These are phyloP conservation scores for Cryptococcus sp. DNA, from an alignment of 1,284 basidiomycete species.

Conservation along the genomic window DNA sequence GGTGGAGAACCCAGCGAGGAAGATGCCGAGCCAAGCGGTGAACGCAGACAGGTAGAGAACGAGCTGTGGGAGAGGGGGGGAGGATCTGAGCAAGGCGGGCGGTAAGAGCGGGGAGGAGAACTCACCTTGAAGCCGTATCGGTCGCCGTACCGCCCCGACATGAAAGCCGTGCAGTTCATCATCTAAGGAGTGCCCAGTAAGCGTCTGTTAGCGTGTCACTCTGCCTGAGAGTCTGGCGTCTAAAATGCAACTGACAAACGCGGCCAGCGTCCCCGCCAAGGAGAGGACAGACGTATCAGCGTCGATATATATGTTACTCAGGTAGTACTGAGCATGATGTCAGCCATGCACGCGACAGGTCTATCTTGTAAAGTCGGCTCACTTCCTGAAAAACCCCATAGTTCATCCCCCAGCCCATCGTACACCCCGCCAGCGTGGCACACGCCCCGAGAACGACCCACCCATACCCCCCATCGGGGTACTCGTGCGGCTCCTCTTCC, in stretches of 20 bases:
- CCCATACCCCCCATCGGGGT: conserved; percentile 40
- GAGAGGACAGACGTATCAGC: conserved; percentile 23
- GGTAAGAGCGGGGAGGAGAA: background rate
- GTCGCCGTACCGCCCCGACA: conserved; percentile 29
- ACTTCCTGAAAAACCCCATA: conserved; percentile 37
- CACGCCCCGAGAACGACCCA: conserved; percentile 40
- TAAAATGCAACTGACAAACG: conserved; percentile 25
- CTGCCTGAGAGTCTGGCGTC: background rate
- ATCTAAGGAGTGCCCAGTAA: conserved; percentile 1
- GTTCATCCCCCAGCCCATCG: conserved; percentile 30
- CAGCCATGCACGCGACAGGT: background rate
- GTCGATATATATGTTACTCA: conserved; percentile 15
- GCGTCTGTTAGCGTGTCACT: background rate
- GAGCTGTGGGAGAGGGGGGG: conserved; percentile 6
- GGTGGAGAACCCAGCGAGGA: conserved; percentile 24
- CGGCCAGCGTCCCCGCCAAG: conserved; percentile 18
- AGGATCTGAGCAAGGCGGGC: background rate
- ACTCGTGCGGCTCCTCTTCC: conserved; percentile 16
- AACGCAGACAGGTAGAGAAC: conserved; percentile 19
- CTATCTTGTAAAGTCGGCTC: background rate
- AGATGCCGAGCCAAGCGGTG: conserved; percentile 29
- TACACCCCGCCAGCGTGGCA: conserved; percentile 10
- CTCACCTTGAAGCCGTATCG: conserved; percentile 35
- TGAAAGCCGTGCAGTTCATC: conserved; percentile 20
- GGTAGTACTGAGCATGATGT: conserved; percentile 26